Conservation (phyloP, 1,284 basidiomycete genomes). For the Porodaedalea pini region DNA sequence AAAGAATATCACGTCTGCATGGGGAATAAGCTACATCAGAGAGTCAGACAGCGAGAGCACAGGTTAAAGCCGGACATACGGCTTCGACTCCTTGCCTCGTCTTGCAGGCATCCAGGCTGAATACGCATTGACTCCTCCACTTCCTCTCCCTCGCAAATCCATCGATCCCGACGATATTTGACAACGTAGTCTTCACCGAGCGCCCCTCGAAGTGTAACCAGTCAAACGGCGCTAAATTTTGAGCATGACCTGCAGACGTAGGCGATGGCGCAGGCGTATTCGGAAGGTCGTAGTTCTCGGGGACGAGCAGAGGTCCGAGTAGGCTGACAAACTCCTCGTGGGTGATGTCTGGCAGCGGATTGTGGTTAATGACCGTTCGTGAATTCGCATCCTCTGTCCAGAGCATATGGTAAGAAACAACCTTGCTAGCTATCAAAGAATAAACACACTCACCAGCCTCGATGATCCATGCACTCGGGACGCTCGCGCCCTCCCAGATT, state of each 20-base stretch:
- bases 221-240: conserved; percentile 71
- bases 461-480: conserved; percentile 78
- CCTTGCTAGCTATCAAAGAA: neutral
- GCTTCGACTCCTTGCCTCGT: conserved; percentile 75
- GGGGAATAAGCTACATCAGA: conserved; percentile 59
- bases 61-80: conserved; percentile 39
- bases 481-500: conserved; percentile 62
- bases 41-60: conserved; percentile 18
- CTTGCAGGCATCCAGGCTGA: conserved; percentile 72
- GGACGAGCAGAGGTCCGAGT: conserved; percentile 70
- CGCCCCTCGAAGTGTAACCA: conserved; percentile 82
- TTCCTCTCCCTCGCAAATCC: conserved; percentile 74
- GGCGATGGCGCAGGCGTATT: neutral
- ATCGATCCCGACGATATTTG: conserved; percentile 71
- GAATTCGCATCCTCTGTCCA: conserved; percentile 51
- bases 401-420: neutral
- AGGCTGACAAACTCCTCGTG: conserved; percentile 80
- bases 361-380: conserved; percentile 75
- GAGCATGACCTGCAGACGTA: conserved; percentile 35
- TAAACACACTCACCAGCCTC: conserved; percentile 50
- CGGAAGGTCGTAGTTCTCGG: conserved; percentile 57
- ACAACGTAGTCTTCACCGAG: conserved; percentile 68
- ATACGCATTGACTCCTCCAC: conserved; percentile 74
- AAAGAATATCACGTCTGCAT: conserved; percentile 74
- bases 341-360: conserved; percentile 76